Conservation (phyloP, 2,329 filamentous ascomycete genomes). For the Helotiales sp. region DNA sequence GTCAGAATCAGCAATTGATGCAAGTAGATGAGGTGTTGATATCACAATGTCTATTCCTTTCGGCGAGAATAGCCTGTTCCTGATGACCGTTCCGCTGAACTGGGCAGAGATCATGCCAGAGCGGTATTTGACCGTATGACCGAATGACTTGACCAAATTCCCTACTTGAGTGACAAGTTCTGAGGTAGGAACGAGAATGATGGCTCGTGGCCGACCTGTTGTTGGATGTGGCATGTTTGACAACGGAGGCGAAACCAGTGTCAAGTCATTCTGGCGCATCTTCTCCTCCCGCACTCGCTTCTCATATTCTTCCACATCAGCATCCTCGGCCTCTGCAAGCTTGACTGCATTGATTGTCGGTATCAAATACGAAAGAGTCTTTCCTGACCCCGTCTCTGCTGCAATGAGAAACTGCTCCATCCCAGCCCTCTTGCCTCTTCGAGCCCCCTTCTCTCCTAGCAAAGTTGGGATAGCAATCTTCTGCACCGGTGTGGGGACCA, state of each 20-base stretch:
- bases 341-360: conserved; percentile 87
- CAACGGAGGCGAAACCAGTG: conserved; percentile 56
- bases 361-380: conserved; percentile 89
- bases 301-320: conserved; percentile 57
- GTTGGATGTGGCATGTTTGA: conserved; percentile 68
- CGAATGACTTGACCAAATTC: conserved; percentile 74
- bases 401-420: conserved; percentile 73
- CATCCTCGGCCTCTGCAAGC: conserved; percentile 64
- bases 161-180: conserved; percentile 91
- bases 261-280: conserved; percentile 57
- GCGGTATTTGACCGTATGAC: conserved; percentile 85
- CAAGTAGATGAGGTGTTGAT: conserved; percentile 84
- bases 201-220: conserved; percentile 75
- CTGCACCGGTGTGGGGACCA: conserved; percentile 87
- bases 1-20: conserved; percentile 84
- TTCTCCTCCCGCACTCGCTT: conserved; percentile 58
- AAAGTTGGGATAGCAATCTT: conserved; percentile 83
- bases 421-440: conserved; percentile 34
- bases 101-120: conserved; percentile 79
- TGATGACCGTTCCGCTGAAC: conserved; percentile 75
- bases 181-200: conserved; percentile 88
- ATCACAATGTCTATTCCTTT: conserved; percentile 83
- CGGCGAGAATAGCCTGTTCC: conserved; percentile 78
- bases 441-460: conserved; percentile 51
- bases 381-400: conserved; percentile 95